phyloP scores from a whole-genome alignment of 1,284 basidiomycete species.

The Moesziomyces globuligerus region DNA sequence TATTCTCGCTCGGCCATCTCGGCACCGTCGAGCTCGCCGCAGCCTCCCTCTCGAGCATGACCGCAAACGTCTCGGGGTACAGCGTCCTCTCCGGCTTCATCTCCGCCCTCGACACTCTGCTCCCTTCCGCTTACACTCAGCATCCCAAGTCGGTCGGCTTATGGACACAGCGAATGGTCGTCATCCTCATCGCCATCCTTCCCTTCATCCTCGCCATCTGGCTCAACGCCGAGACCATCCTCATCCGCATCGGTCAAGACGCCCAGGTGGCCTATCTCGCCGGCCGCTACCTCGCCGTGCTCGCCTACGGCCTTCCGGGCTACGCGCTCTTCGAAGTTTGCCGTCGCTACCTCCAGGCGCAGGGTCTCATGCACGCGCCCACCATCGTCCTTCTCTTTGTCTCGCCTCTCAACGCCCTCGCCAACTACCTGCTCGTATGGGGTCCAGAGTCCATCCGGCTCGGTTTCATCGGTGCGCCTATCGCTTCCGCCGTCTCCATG shows the following conservation, averaged over 20 bases:
- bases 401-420: conserved; percentile 83
- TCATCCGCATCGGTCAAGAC: conserved; percentile 84
- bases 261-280: conserved; percentile 84
- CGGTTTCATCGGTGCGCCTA: conserved; percentile 91
- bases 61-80: conserved; percentile 65
- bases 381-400: conserved; percentile 85
- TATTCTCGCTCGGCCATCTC: conserved; percentile 64
- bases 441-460: conserved; percentile 71
- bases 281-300: conserved; percentile 76
- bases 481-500: conserved; percentile 87
- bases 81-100: conserved; percentile 74
- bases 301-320: conserved; percentile 85
- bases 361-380: conserved; percentile 84
- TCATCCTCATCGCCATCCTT: conserved; percentile 68
- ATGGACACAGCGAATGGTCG: conserved; percentile 87
- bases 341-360: conserved; percentile 61
- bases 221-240: conserved; percentile 82
- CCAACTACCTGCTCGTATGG: conserved; percentile 82
- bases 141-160: conserved; percentile 84
- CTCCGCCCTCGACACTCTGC: conserved; percentile 84
- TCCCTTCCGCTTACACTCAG: conserved; percentile 91
- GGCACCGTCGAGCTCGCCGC: conserved; percentile 63
- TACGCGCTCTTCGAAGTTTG: conserved; percentile 72
- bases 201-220: conserved; percentile 70
- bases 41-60: conserved; percentile 63